Conservation (phyloP, 108 stramenopile genomes). For the Skeletonema tropicum region DNA sequence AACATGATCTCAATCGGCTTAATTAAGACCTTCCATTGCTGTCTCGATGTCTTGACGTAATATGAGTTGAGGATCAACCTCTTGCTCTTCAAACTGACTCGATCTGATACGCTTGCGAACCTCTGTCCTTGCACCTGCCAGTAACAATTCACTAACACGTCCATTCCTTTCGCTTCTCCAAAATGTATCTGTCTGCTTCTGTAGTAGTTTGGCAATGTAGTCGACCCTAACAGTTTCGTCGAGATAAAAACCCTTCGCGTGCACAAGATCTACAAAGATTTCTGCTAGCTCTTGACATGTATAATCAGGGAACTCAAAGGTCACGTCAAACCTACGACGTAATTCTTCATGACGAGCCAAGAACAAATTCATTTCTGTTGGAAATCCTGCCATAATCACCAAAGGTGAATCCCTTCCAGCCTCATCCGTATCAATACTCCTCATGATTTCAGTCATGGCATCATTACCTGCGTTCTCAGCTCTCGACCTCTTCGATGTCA, state of each 20-base stretch:
- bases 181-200: constrained; percentile 65
- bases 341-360: constrained; percentile 70
- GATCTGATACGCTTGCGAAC: constrained; percentile 80
- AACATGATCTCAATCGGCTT: constrained; percentile 8
- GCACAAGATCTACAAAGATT: constrained; percentile 81
- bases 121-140: constrained; percentile 82
- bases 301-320: constrained; percentile 91
- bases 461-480: constrained; percentile 71
- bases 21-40: constrained; percentile 87
- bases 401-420: constrained; percentile 68
- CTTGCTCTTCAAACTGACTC: constrained; percentile 79
- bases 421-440: constrained; percentile 72
- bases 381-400: constrained; percentile 86
- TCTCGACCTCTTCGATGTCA: constrained; percentile 77
- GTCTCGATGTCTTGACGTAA: constrained; percentile 77
- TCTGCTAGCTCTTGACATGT: constrained; percentile 78
- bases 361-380: constrained; percentile 88
- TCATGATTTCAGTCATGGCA: constrained; percentile 78
- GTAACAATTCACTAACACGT: constrained; percentile 83
- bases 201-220: constrained; percentile 65
- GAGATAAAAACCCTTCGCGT: constrained; percentile 87
- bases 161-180: constrained; percentile 91
- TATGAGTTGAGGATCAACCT: constrained; percentile 89
- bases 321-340: constrained; percentile 75
- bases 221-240: constrained; percentile 62